phyloP scores from a whole-genome alignment of 1,139 yeast species.

The Lodderomyces jiufengensis region DNA sequence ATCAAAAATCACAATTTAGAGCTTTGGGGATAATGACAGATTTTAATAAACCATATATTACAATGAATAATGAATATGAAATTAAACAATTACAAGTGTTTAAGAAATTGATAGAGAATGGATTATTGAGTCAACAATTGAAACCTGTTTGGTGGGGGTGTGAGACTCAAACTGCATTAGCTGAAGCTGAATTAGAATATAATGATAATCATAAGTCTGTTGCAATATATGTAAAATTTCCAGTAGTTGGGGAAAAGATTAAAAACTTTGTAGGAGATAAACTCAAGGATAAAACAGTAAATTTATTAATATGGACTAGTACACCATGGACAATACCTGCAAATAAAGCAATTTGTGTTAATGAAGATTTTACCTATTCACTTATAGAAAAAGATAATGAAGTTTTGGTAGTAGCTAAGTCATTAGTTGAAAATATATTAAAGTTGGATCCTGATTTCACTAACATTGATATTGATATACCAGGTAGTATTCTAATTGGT shows the following conservation, averaged over 20 bases:
- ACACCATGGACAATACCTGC: constrained; percentile 98
- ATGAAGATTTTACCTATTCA: constrained; percentile 57
- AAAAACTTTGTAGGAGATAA: neutral
- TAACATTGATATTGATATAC: constrained; percentile 11
- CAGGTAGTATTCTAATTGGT: constrained; percentile 46
- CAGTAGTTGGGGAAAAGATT: constrained; percentile 25
- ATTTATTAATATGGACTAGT: constrained; percentile 81
- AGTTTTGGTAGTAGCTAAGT: constrained; percentile 47
- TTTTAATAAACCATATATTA: constrained; percentile 67
- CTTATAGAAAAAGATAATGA: constrained; percentile 40
- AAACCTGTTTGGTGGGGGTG: constrained; percentile 99
- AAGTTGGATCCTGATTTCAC: constrained; percentile 35
- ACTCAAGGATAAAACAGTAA: constrained; percentile 1
- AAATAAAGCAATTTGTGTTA: constrained; percentile 77
- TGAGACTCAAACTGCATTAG: constrained; percentile 89
- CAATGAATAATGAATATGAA: constrained; percentile 71
- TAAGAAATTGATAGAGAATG: constrained; percentile 58
- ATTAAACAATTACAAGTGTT: constrained; percentile 71
- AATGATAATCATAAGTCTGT: constrained; percentile 66
- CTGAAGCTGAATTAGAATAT: constrained; percentile 94
- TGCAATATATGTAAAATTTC: constrained; percentile 72
- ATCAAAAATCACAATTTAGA: constrained; percentile 62
- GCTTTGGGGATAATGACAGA: constrained; percentile 81
- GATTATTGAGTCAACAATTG: constrained; percentile 74
- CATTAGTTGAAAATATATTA: constrained; percentile 32